phyloP scores from a whole-genome alignment of 108 stramenopile genomes.

The Fistulifera solaris region DNA sequence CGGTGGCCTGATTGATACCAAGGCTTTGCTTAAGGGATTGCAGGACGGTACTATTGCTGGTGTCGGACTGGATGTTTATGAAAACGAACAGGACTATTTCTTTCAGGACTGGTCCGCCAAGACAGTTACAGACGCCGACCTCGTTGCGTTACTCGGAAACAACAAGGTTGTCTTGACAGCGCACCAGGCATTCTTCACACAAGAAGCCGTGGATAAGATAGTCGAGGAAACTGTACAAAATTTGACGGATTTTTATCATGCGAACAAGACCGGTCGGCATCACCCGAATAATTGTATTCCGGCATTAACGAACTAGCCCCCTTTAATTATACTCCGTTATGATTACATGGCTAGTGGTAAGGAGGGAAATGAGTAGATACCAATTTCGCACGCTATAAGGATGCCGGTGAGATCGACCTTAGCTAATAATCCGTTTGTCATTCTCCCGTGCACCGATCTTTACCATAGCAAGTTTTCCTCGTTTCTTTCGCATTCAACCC shows the following conservation, averaged over 20 bases:
- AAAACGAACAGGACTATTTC: slow-evolving; percentile 74
- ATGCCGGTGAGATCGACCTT: too few relatives aligned
- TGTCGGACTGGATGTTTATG: slow-evolving; percentile 63
- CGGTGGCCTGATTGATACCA: slow-evolving; percentile 67
- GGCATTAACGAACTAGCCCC: not conserved
- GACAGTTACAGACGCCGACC: slow-evolving; percentile 33
- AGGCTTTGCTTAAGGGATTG: slow-evolving; percentile 47
- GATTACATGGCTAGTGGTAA: too few relatives aligned
- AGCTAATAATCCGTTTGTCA: too few relatives aligned
- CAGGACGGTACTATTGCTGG: slow-evolving; percentile 49
- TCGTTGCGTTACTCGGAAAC: slow-evolving; percentile 43
- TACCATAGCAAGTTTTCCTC: too few relatives aligned
- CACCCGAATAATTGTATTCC: slow-evolving; percentile 37
- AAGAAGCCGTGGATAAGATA: slow-evolving; percentile 71
- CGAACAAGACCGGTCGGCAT: slow-evolving; percentile 11
- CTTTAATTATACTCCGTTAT: too few relatives aligned
- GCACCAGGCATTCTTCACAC: slow-evolving; percentile 79
- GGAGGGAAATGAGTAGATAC: too few relatives aligned
- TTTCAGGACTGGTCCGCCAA: slow-evolving; percentile 69
- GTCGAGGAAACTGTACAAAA: slow-evolving; percentile 59
- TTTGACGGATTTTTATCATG: slow-evolving; percentile 22
- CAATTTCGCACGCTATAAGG: too few relatives aligned
- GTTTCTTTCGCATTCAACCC: too few relatives aligned
- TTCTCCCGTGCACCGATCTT: too few relatives aligned
- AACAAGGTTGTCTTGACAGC: slow-evolving; percentile 54